These are phyloP conservation scores for Ophiostoma perfectum DNA, from an alignment of 2,329 filamentous ascomycete genomes.

Conservation along the genomic window DNA sequence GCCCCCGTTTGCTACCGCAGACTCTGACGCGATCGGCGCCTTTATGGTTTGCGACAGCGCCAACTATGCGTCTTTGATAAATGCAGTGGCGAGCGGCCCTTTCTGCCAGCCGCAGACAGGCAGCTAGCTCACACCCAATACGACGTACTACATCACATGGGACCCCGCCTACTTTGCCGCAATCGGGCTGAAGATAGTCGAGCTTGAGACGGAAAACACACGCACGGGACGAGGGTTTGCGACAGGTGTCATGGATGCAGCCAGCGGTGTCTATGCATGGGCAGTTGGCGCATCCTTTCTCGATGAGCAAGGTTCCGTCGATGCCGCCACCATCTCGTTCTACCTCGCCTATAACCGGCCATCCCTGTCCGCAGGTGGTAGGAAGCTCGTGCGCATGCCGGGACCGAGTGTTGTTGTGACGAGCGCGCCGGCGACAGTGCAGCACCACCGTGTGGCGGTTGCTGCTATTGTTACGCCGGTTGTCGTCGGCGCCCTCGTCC, in stretches of 20 bases:
- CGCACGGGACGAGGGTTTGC: background rate
- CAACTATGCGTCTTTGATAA: background rate
- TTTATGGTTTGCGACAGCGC: background rate
- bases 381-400: background rate
- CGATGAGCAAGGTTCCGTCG: background rate
- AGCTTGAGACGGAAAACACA: background rate
- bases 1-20: background rate
- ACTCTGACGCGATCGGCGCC: background rate
- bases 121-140: conserved; percentile 31
- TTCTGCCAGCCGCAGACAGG: conserved; percentile 34
- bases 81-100: conserved; percentile 23
- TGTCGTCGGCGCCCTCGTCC: background rate
- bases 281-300: background rate
- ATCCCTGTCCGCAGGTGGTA: background rate
- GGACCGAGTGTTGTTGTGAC: background rate
- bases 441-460: background rate
- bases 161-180: conserved; percentile 29
- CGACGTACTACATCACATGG: conserved; percentile 38
- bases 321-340: background rate
- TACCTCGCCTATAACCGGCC: background rate
- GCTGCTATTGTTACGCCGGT: background rate
- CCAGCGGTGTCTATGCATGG: conserved; percentile 1
- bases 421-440: background rate
- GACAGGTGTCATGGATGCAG: background rate
- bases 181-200: background rate